Percentiles rank a stretch among this genome's conserved stretches.
Evolutionary conservation across 495 filamentous ascomycete genomes (phyloP).

Genomic region (Pyrenopolyporus hunteri): DNA sequence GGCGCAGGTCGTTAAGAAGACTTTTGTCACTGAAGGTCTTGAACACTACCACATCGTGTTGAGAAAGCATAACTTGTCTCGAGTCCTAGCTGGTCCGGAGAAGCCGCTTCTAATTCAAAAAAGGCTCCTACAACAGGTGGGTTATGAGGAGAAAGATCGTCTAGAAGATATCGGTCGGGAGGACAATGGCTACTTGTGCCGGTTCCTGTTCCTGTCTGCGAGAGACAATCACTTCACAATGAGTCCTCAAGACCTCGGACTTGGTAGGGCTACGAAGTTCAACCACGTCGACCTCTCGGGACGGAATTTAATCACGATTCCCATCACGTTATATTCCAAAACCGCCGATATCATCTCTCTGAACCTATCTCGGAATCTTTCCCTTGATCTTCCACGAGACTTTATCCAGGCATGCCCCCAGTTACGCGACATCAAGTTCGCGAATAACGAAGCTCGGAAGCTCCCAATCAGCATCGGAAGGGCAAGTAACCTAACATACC

Average conservation of each 20-base stretch:
- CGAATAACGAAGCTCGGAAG: constrained; percentile 85
- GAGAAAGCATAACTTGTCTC: constrained; percentile 87
- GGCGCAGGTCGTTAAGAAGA: constrained; percentile 83
- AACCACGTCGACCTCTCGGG: constrained; percentile 91
- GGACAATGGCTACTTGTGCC: constrained; percentile 95
- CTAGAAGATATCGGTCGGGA: constrained; percentile 97
- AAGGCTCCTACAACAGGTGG: constrained; percentile 86
- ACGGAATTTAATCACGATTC: constrained; percentile 93
- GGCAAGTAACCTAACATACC: constrained; percentile 79
- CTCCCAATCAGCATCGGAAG: constrained; percentile 85
- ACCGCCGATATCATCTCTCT: constrained; percentile 91
- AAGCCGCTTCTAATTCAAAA: constrained; percentile 92
- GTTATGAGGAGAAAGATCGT: constrained; percentile 84
- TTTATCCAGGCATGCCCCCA: constrained; percentile 94
- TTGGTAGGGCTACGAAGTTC: constrained; percentile 80
- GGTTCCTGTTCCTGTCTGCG: constrained; percentile 90
- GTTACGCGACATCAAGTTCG: constrained; percentile 92
- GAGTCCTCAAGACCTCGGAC: constrained; percentile 70
- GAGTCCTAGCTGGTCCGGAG: constrained; percentile 78
- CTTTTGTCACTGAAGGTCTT: constrained; percentile 83
- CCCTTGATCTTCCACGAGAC: constrained; percentile 91
- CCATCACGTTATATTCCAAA: constrained; percentile 90
- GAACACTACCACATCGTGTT: constrained; percentile 95
- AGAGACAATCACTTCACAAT: constrained; percentile 78
- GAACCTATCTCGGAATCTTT: constrained; percentile 89